A percentile compares a stretch with the other conserved stretches of the same genome.
Evolutionary conservation across 1,284 basidiomycete genomes (phyloP).

Genomic region (Pholiota adiposa): DNA sequence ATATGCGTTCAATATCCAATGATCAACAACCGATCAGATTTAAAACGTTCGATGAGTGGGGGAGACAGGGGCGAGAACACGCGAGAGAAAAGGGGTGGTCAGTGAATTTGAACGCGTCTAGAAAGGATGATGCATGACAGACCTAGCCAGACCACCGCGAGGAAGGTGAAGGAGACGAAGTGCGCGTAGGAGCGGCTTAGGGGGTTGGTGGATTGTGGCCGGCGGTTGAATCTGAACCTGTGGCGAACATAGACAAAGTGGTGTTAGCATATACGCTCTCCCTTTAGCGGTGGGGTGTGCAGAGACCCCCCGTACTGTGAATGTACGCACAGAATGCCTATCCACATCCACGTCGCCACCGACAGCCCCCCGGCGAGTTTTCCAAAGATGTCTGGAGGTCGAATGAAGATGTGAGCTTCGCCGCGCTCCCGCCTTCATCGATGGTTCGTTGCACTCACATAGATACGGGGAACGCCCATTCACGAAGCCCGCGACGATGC

Average conservation of each 20-base stretch:
- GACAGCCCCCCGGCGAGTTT: constrained; percentile 31
- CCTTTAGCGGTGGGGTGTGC: background rate
- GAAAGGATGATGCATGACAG: constrained; percentile 1
- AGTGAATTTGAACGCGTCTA: background rate
- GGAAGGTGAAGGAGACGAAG: constrained; percentile 30
- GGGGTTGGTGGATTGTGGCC: constrained; percentile 28
- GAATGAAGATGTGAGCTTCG: background rate
- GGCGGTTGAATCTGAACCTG: constrained; percentile 31
- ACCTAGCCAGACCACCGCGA: constrained; percentile 35
- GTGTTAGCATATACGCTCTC: background rate
- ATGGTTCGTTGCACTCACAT: constrained; percentile 22
- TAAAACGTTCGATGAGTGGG: background rate
- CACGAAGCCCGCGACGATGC: constrained; percentile 33
- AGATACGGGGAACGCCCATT: constrained; percentile 32
- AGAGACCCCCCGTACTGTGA: background rate
- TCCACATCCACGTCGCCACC: constrained; percentile 35
- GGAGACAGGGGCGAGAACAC: background rate
- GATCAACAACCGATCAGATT: background rate
- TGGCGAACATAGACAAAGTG: background rate
- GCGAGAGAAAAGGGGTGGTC: background rate
- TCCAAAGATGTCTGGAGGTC: constrained; percentile 25
- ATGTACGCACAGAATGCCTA: constrained; percentile 30
- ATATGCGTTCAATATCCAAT: background rate
- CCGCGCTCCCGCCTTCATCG: background rate
- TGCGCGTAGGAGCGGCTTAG: constrained; percentile 33